A percentile compares a stretch with the other conserved stretches of the same genome.
phyloP scores from a whole-genome alignment of 495 filamentous ascomycete species.

The Annulohypoxylon stygium region DNA sequence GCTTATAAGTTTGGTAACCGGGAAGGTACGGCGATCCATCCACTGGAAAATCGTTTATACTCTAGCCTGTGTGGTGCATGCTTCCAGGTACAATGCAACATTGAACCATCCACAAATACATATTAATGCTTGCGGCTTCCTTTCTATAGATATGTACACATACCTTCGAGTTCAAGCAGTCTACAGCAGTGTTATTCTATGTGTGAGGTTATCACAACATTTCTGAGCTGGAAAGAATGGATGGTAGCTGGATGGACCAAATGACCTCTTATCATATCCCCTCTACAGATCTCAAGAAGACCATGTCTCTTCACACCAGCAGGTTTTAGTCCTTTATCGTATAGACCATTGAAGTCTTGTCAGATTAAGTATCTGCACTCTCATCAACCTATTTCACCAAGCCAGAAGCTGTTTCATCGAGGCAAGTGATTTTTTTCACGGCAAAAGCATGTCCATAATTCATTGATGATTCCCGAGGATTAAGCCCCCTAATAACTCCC shows the following conservation, averaged over 20 bases:
- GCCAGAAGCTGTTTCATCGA: conserved; percentile 24
- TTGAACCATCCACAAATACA: background rate
- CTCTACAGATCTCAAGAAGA: background rate
- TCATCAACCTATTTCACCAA: conserved; percentile 35
- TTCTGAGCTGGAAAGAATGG: background rate
- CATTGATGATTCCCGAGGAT: conserved; percentile 58
- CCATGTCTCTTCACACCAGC: background rate
- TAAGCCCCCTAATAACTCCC: conserved; percentile 58
- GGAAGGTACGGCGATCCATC: conserved; percentile 3
- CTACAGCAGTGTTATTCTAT: background rate
- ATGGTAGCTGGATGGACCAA: background rate
- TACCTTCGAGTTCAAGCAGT: background rate
- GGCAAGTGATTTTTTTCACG: conserved; percentile 36
- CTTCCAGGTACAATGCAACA: background rate
- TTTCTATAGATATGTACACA: background rate
- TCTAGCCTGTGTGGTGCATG: background rate
- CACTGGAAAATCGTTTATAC: background rate
- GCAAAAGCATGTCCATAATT: conserved; percentile 55
- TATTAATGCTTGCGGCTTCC: background rate
- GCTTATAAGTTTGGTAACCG: background rate
- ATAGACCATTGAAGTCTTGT: background rate
- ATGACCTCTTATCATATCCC: conserved; percentile 10
- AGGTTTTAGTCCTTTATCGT: conserved; percentile 6
- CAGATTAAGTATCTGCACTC: conserved; percentile 20
- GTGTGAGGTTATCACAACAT: conserved; percentile 7